phyloP scores from a whole-genome alignment of 2,329 filamentous ascomycete species.

The Didymella sp. region DNA sequence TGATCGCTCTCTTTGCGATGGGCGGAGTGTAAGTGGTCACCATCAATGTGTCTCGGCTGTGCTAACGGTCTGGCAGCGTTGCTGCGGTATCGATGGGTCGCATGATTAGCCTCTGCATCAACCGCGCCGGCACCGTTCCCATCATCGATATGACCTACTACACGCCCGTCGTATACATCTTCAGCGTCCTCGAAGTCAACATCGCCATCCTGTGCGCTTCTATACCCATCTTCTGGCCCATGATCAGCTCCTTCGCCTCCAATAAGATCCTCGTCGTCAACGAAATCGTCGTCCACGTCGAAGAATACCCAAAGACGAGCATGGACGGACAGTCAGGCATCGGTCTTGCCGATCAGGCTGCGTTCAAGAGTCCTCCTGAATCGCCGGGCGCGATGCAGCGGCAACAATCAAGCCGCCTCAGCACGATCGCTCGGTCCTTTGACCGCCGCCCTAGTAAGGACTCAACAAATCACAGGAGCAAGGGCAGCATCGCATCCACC shows the following conservation, averaged over 20 bases:
- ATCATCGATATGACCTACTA: constrained; percentile 41
- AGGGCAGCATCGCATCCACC: constrained; percentile 8
- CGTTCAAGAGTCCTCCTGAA: constrained; percentile 14
- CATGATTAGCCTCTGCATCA: constrained; percentile 37
- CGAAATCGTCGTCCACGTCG: constrained; percentile 47
- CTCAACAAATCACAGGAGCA: constrained; percentile 12
- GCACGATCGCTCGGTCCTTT: constrained; percentile 10
- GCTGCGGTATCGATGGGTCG: constrained; percentile 40
- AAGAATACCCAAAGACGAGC: constrained; percentile 28
- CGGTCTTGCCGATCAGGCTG: constrained; percentile 24
- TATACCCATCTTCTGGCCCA: constrained; percentile 51
- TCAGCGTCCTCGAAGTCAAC: constrained; percentile 49
- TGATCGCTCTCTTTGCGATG: constrained; percentile 42
- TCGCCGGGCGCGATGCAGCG: constrained; percentile 2
- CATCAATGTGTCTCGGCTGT: fast-evolving
- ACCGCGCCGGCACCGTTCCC: constrained; percentile 43
- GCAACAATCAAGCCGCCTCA: constrained; percentile 23
- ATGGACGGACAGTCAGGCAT: constrained; percentile 26
- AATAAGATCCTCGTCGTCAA: constrained; percentile 51
- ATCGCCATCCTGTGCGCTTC: constrained; percentile 48
- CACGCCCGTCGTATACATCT: constrained; percentile 41
- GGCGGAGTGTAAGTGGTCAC: constrained; percentile 42
- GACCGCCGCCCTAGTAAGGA: constrained; percentile 17
- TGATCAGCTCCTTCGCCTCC: constrained; percentile 38
- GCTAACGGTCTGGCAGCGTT: constrained; percentile 31